These are phyloP conservation scores for Tritrichomonas foetus DNA, from an alignment of 208 protist genomes.

Conservation along the genomic window DNA sequence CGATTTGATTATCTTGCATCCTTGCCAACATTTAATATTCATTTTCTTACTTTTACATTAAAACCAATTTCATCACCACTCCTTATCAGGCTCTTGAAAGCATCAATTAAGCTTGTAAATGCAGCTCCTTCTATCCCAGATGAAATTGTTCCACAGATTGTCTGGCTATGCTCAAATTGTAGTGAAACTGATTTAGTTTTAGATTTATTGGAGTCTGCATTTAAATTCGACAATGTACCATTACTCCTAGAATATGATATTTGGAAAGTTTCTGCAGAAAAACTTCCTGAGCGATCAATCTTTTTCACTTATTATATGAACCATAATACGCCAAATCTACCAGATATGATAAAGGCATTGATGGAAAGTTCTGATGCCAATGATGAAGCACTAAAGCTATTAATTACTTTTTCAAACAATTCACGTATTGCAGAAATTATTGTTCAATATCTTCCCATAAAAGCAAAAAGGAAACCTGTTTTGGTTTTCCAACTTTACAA, in stretches of 20 bases:
- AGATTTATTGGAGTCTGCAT: not conserved
- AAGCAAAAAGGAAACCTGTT: not conserved
- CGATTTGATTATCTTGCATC: not conserved
- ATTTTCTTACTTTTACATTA: not conserved
- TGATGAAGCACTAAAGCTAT: not conserved
- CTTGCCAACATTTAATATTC: not conserved
- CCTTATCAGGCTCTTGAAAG: not conserved
- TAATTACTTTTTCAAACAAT: not conserved
- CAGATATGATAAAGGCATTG: not conserved
- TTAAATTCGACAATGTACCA: not conserved
- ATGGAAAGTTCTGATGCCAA: not conserved
- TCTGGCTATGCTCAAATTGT: not conserved
- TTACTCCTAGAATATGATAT: not conserved
- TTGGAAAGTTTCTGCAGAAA: not conserved
- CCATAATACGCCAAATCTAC: not conserved
- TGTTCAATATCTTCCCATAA: not conserved
- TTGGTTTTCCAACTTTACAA: not conserved
- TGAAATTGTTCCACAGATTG: not conserved
- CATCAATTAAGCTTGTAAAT: not conserved
- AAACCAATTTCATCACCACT: not conserved
- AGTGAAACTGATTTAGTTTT: not conserved
- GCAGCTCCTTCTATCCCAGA: not conserved
- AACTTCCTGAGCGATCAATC: not conserved
- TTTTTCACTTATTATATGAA: not conserved
- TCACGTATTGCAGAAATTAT: not conserved